These are phyloP conservation scores for Hygrocybe coccinea DNA, from an alignment of 768 basidiomycete genomes.

Conservation along the genomic window DNA sequence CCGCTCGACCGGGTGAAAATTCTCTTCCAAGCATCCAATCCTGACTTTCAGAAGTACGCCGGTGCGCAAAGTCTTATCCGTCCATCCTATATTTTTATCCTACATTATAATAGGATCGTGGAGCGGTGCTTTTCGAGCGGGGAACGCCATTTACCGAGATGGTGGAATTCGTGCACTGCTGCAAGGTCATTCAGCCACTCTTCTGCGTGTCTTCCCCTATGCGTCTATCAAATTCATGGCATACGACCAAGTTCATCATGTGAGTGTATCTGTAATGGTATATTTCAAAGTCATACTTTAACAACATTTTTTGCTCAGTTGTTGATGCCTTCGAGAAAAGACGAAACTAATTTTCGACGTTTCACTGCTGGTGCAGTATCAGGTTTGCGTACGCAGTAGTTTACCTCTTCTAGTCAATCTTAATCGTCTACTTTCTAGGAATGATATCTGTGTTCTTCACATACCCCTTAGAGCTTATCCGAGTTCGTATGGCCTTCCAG, in stretches of 20 bases:
- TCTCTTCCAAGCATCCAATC: slow-evolving; percentile 94
- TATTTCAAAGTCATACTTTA: no score
- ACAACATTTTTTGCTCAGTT: slow-evolving; percentile 39
- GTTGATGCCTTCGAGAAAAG: slow-evolving; percentile 76
- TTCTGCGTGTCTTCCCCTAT: slow-evolving; percentile 93
- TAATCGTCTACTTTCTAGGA: slow-evolving; percentile 39
- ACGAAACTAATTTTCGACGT: slow-evolving; percentile 73
- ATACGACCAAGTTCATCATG: slow-evolving; percentile 82
- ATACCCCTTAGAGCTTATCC: slow-evolving; percentile 92
- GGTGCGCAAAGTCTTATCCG: slow-evolving; percentile 46
- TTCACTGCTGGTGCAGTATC: slow-evolving; percentile 86
- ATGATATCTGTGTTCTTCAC: slow-evolving; percentile 86
- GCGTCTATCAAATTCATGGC: slow-evolving; percentile 97
- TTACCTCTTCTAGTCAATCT: background rate
- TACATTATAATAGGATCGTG: slow-evolving; percentile 62
- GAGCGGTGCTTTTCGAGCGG: slow-evolving; percentile 78
- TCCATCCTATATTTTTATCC: slow-evolving; percentile 25
- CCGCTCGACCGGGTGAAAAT: slow-evolving; percentile 98
- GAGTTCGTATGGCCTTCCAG: slow-evolving; percentile 92
- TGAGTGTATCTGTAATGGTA: slow-evolving; percentile 38
- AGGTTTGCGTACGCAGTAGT: slow-evolving; percentile 44
- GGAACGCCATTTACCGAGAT: slow-evolving; percentile 61
- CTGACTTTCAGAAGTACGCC: slow-evolving; percentile 89
- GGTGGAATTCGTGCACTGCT: slow-evolving; percentile 76
- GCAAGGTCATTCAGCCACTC: slow-evolving; percentile 94